These are phyloP conservation scores for Arctostaphylos glauca DNA, from an alignment of 148 eudicot species.

Conservation along the genomic window DNA sequence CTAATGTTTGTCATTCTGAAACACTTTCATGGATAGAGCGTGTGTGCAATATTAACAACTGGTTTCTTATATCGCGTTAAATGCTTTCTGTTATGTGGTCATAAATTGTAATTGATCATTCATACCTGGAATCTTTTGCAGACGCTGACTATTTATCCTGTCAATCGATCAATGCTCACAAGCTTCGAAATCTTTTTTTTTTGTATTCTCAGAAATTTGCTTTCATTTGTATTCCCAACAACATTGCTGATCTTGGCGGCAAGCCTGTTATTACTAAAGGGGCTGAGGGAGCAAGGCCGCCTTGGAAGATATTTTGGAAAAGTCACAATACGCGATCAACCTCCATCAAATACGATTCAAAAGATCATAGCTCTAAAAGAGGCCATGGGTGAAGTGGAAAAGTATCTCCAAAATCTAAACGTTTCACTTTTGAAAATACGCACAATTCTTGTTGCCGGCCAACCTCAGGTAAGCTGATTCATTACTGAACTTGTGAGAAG, in stretches of 20 bases:
- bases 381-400: conserved; percentile 86
- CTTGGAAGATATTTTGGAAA: conserved; percentile 85
- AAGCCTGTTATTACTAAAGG: conserved; percentile 65
- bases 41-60: background rate
- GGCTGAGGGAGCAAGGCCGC: conserved; percentile 84
- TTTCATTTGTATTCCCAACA: conserved; percentile 60
- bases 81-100: background rate
- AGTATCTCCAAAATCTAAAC: conserved; percentile 68
- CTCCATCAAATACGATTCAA: conserved; percentile 94
- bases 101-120: background rate
- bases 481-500: background rate
- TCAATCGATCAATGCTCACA: background rate
- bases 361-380: conserved; percentile 83
- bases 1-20: background rate
- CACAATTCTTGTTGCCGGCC: conserved; percentile 73
- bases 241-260: conserved; percentile 58
- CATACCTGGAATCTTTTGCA: conserved; percentile 8
- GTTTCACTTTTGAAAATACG: conserved; percentile 75
- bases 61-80: background rate
- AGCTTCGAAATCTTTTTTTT: background rate
- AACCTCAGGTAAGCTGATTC: conserved; percentile 69
- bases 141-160: background rate
- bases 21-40: background rate
- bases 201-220: conserved; percentile 53
- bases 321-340: conserved; percentile 82